Conservation (phyloP, 2,329 filamentous ascomycete species). For the Aspergillus sojae region DNA sequence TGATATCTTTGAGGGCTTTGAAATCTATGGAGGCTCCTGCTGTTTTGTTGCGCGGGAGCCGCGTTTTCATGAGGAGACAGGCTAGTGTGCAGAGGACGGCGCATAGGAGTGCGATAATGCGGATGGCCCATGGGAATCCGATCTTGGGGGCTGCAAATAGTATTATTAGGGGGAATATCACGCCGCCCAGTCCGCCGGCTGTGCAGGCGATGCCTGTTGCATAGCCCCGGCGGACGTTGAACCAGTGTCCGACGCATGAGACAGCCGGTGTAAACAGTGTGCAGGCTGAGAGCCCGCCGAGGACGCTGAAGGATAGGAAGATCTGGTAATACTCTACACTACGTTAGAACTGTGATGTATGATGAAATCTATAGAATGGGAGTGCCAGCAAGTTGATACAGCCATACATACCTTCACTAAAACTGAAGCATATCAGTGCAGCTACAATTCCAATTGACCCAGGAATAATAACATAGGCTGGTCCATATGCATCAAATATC, state of each 20-base stretch:
- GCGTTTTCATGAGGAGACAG: slow-evolving; percentile 24
- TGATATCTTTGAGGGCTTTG: slow-evolving; percentile 25
- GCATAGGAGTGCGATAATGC: slow-evolving; percentile 32
- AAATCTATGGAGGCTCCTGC: slow-evolving; percentile 25
- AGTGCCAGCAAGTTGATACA: no score
- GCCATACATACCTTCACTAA: background rate
- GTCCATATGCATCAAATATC: slow-evolving; percentile 22
- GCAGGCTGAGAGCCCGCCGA: slow-evolving; percentile 36
- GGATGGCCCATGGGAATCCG: slow-evolving; percentile 36
- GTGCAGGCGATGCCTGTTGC: slow-evolving; percentile 41
- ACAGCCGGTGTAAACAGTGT: slow-evolving; percentile 36
- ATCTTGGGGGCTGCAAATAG: slow-evolving; percentile 30
- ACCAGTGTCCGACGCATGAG: slow-evolving; percentile 38
- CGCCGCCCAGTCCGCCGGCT: slow-evolving; percentile 37
- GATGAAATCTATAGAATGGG: no score
- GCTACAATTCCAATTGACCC: slow-evolving; percentile 23
- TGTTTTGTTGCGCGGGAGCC: slow-evolving; percentile 25
- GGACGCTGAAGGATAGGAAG: slow-evolving; percentile 39
- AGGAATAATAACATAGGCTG: slow-evolving; percentile 15
- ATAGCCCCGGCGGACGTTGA: slow-evolving; percentile 31
- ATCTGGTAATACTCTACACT: slow-evolving; percentile 39
- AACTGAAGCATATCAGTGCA: slow-evolving; percentile 14
- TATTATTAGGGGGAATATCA: slow-evolving; percentile 39
- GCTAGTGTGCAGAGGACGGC: slow-evolving; percentile 23
- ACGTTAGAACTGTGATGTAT: slow-evolving; percentile 13